phyloP scores from a whole-genome alignment of 2,329 filamentous ascomycete genomes.

The Aspergillus vadensis region DNA sequence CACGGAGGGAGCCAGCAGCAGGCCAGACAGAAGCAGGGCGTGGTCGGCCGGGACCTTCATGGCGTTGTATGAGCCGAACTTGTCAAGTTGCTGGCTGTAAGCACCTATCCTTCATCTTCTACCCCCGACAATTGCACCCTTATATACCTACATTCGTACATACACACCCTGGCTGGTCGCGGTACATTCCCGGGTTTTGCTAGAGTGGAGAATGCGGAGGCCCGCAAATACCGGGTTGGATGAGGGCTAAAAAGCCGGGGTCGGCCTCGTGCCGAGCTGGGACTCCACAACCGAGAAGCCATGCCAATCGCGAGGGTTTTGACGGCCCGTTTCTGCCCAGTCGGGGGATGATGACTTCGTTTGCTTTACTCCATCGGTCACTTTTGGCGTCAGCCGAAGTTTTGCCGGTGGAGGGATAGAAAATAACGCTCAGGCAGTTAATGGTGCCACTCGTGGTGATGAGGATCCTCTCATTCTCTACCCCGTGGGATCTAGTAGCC shows the following conservation, averaged over 20 bases:
- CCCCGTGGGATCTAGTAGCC: background rate
- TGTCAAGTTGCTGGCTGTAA: no score
- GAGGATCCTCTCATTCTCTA: background rate
- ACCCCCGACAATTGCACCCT: background rate
- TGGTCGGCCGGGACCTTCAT: slow-evolving; percentile 2
- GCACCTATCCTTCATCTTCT: background rate
- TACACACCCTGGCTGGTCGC: background rate
- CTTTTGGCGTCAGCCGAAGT: background rate
- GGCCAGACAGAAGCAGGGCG: background rate
- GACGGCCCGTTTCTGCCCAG: background rate
- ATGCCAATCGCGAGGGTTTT: background rate
- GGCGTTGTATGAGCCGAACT: background rate
- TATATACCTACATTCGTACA: background rate
- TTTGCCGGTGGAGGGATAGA: background rate
- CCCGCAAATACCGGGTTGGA: background rate
- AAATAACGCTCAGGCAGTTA: no score
- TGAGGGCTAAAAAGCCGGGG: background rate
- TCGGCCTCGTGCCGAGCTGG: slow-evolving; percentile 1
- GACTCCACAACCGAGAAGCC: background rate
- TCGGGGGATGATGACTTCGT: background rate
- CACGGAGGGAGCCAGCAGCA: background rate
- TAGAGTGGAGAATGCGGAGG: background rate
- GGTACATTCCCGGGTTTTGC: background rate
- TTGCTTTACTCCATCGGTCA: background rate
- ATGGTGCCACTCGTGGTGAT: background rate